Base-by-base conservation (phyloP, 2,329 filamentous ascomycete species). In the Neofusicoccum kwambonambiense region DNA sequence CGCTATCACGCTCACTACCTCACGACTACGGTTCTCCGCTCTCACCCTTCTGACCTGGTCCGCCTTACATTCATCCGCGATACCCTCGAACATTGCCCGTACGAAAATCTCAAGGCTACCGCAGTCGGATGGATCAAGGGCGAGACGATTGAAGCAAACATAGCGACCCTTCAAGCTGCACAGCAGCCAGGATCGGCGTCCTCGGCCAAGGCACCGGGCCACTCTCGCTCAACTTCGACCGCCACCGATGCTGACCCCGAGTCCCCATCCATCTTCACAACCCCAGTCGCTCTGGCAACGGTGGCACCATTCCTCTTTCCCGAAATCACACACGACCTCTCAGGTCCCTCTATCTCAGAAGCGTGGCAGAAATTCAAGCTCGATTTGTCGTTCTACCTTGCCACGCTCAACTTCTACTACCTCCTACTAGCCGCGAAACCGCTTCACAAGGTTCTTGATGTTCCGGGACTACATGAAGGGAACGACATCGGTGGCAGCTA, bases 61-160 rank as follows among this genome's bases (percentile, higher is more conserved):
- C 81, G 84, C 3, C 78, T 86, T 37, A 82, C 82, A 3, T 81
- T 87, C 68, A 85, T 87, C 62, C 79, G 81, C 4, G 82, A 83
- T 50, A 83, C 85, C 2, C 76, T 87, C 3, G 82, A 86, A 67
- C 79, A 86, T 57, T 83, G 83, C 17, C 79, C 79, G 0, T 82
- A 84, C 65, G 80, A 82, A 51, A 83, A 84, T 15, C 79, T 85
- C 42, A 85, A 85, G 69, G 83, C 84, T 41, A 82, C 81, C 47
- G 86, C 85, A 2, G 81, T 88, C 4, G 81, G 82, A 39, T 88
- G 86, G 86, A 76, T 88, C 39, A 88, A 87, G 70, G 79, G 85
- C 45, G 86, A 87, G 70, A 83, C 86, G 0, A 78, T 87, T 4
- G 79, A 82, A 68, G 80, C 82, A 4, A 81, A 75, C 17, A 54